Base-by-base conservation (phyloP, 495 filamentous ascomycete genomes). In the Evernia prunastri region DNA sequence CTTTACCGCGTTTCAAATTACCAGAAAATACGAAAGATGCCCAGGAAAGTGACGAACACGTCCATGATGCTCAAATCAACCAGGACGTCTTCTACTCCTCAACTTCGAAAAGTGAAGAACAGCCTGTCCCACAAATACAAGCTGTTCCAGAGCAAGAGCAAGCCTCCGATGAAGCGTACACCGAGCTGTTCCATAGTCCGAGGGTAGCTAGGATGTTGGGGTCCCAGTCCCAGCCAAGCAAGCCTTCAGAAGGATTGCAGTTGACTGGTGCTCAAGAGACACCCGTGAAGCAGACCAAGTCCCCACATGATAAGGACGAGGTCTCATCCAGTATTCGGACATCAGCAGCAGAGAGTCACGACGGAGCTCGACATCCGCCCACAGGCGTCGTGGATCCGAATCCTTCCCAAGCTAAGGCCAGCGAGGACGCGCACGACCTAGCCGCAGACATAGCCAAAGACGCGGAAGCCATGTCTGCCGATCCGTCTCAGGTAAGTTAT, bases 161-260 rank as follows among this genome's bases (percentile, higher is more conserved):
- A 59, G 58, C 80, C 40, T 74, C 82, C 18, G 81, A 86, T 37
- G 83, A 83, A 45, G 76, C 86, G 70, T 80, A 87, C 71, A 80
- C 78, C 36, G 81, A 82, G 64, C 70, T 89, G 9, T 89, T 89
- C 68, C 79, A 82, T 29, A 87, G 80, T 56, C 81, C 82, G 0
- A 77, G 76, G 61, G 83, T 88, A 17, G 83, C 86, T 33, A 77
- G 78, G 56, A 76, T 83, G 70, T 72, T 90, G 57, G 51, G 63
- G 10, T 57, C 54, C 6, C 45, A 66, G 33, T 35, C 49, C 25
- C 64, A 40, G 29, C 25, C 42, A 35, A 33, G 40, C n/a, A 47
- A 47, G 35, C 33, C 60, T 56, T 51, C 57, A 9, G 57, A 61
- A n/a, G 43, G 36, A 62, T 66, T 72, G 15, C 69, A 73, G 45